Evolutionary conservation across 2,329 filamentous ascomycete species (phyloP), one percentile per base, ranked within the genome.

Genomic region (Saccharata proteae): DNA sequence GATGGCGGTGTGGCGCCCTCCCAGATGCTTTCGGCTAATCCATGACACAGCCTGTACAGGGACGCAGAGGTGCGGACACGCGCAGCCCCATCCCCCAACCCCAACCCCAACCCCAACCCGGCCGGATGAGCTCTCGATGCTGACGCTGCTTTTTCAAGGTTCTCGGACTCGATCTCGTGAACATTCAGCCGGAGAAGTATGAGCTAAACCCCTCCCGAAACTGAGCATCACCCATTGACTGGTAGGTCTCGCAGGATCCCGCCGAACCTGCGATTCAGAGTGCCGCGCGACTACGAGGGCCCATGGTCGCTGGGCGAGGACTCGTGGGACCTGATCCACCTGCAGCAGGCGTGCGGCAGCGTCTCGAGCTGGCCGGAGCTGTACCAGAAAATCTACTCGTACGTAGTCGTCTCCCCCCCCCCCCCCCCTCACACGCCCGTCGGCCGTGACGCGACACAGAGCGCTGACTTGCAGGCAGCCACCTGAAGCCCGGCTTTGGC

Each of bases 271-370:
- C 63, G 66, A 23, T 84, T 85, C 44, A 64, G 69, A 38, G 57
- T 68, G 13, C 76, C 77, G 32, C 72, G 75, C 51, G 84, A 93
- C 51, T 78, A 90, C 43, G 83, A 93, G 46, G 71, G 74, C 32
- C 69, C 71, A 11, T 93, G 85, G 84, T 59, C 64, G 3, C 48
- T 76, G 26, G 71, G 71, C 9, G 69, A 76, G 44, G 65, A 72
- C 32, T 76, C 77, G 2, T 90, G 78, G 60, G 84, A 96, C 55
- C 54, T 94, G 42, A 79, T 94, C 40, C 82, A 93, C 47, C 64
- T 92, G 49, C 76, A 82, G 34, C 76, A 82, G 68, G 73, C 86
- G 13, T 69, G 71, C 40, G 88, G 88, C 8, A 80, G 78, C 50
- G 77, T 94, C 30, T 64, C 67, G 14, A 76, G 74, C 47, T 94